These are phyloP conservation scores for Eucalyptus dawsonii DNA, from an alignment of 345 rosid genomes.

Conservation along the genomic window DNA sequence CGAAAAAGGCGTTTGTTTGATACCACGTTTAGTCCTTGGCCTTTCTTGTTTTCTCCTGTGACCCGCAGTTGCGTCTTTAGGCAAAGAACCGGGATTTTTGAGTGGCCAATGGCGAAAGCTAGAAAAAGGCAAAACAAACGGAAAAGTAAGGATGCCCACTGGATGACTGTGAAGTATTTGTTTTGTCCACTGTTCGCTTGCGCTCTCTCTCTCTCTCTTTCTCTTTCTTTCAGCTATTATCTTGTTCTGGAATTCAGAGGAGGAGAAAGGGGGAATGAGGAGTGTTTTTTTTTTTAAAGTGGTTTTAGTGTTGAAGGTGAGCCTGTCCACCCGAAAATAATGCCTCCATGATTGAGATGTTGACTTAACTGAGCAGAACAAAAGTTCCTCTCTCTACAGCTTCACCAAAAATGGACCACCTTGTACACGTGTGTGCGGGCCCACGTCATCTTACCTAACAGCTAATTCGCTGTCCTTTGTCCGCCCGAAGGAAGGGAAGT, in stretches of 20 bases:
- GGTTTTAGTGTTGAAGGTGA: conserved; percentile 2
- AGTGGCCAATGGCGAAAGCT: conserved; percentile 15
- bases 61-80: neutral
- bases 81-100: neutral
- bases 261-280: neutral
- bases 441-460: conserved; percentile 16
- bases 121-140: neutral
- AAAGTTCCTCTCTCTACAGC: conserved; percentile 12
- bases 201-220: neutral
- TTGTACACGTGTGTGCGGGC: conserved; percentile 46
- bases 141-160: neutral
- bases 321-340: conserved; percentile 26
- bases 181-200: conserved; percentile 7
- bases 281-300: neutral
- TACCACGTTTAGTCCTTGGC: neutral
- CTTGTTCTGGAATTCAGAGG: neutral
- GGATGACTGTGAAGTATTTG: conserved; percentile 5
- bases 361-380: conserved; percentile 29
- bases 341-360: conserved; percentile 52
- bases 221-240: neutral
- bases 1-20: neutral
- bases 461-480: neutral
- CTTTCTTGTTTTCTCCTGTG: neutral
- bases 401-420: neutral
- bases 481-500: neutral